Conservation (phyloP, 2,329 filamentous ascomycete genomes). For the Penicillium palitans region DNA sequence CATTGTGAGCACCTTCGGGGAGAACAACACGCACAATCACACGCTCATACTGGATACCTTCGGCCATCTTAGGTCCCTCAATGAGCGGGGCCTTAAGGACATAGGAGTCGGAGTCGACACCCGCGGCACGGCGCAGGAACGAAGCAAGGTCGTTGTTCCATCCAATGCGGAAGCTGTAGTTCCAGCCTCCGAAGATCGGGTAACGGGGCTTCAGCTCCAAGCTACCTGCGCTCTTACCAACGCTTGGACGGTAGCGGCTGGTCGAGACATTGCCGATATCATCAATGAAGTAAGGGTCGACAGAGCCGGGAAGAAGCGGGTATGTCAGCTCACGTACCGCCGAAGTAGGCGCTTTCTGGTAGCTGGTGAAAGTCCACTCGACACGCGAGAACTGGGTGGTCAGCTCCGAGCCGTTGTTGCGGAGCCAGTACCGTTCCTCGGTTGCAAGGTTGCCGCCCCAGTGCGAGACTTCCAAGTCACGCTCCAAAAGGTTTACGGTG, state of each 20-base stretch:
- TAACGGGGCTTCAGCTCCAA: constrained; percentile 92
- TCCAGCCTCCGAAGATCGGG: constrained; percentile 97
- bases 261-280: constrained; percentile 97
- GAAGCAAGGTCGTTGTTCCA: constrained; percentile 86
- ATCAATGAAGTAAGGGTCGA: constrained; percentile 91
- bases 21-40: constrained; percentile 79
- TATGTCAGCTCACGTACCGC: constrained; percentile 82
- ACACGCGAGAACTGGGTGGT: constrained; percentile 72
- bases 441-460: constrained; percentile 97
- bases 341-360: constrained; percentile 72
- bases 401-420: constrained; percentile 81
- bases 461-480: constrained; percentile 92
- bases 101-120: constrained; percentile 64
- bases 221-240: constrained; percentile 54
- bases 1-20: constrained; percentile 78
- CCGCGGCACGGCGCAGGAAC: constrained; percentile 65
- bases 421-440: constrained; percentile 88
- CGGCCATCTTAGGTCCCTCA: constrained; percentile 81
- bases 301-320: constrained; percentile 74
- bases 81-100: constrained; percentile 89
- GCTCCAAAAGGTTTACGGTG: constrained; percentile 75
- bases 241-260: constrained; percentile 70
- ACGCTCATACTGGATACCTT: constrained; percentile 83
- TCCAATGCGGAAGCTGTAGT: constrained; percentile 93
- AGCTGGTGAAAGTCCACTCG: constrained; percentile 70